Conservation (phyloP, 805 yeast genomes). For the Tetrapisispora arboricola region DNA sequence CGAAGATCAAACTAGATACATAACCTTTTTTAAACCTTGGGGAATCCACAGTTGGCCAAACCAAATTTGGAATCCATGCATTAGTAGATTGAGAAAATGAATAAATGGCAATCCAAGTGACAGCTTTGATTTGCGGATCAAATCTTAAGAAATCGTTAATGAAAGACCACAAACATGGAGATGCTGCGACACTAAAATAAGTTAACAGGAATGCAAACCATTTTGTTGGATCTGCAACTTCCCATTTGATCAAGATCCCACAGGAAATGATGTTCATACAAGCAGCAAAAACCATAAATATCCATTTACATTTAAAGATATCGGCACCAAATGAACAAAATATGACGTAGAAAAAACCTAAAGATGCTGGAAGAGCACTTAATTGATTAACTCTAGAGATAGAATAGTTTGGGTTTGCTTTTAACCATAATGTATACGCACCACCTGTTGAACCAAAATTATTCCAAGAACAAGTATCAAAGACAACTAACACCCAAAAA, state of each 20-base stretch:
- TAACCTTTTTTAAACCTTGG: slow-evolving; percentile 49
- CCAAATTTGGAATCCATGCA: slow-evolving; percentile 46
- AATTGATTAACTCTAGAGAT: slow-evolving; percentile 39
- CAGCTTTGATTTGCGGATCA: slow-evolving; percentile 46
- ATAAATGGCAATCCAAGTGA: slow-evolving; percentile 47
- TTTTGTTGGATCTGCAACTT: slow-evolving; percentile 45
- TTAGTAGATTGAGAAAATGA: slow-evolving; percentile 49
- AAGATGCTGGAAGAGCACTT: slow-evolving; percentile 47
- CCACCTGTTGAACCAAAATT: slow-evolving; percentile 49
- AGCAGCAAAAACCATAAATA: slow-evolving; percentile 43
- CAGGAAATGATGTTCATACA: slow-evolving; percentile 46
- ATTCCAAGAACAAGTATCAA: slow-evolving; percentile 54
- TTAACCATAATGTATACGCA: slow-evolving; percentile 53
- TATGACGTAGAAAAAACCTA: slow-evolving; percentile 44
- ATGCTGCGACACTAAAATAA: slow-evolving; percentile 53
- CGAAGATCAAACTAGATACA: slow-evolving; percentile 40
- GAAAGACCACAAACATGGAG: slow-evolving; percentile 51
- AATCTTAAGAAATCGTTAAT: slow-evolving; percentile 48
- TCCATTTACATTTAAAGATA: slow-evolving; percentile 41
- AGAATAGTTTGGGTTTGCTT: slow-evolving; percentile 36
- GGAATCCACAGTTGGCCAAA: slow-evolving; percentile 48
- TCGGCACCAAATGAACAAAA: slow-evolving; percentile 41
- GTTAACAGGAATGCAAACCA: slow-evolving; percentile 56
- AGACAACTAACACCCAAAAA: slow-evolving; percentile 44
- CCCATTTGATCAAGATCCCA: slow-evolving; percentile 47